Percentiles rank a stretch among this genome's conserved stretches.
phyloP scores from a whole-genome alignment of 208 protist genomes.

The Wallacemonas collosoma region DNA sequence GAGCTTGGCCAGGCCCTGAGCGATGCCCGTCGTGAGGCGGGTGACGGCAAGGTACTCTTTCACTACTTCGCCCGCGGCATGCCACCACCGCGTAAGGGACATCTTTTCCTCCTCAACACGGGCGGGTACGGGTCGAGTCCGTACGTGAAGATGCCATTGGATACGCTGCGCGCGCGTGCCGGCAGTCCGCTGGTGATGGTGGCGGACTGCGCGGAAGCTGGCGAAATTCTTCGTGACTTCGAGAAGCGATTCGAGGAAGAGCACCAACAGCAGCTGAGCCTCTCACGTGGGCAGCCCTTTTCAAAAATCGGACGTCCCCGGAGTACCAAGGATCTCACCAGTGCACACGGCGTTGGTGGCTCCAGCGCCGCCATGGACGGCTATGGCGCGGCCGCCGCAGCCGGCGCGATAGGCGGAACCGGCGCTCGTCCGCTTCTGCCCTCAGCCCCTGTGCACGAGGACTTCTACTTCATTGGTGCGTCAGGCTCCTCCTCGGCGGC shows the following conservation, averaged over 20 bases:
- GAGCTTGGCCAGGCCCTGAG: slow-evolving; percentile 62
- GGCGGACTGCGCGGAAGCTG: slow-evolving; percentile 80
- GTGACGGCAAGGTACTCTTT: slow-evolving; percentile 72
- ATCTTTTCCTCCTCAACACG: slow-evolving; percentile 50
- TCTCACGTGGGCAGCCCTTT: slow-evolving; percentile 50
- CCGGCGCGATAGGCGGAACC: slow-evolving; percentile 10
- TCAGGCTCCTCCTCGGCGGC: slow-evolving; percentile 26
- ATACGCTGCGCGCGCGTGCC: slow-evolving; percentile 55
- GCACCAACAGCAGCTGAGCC: slow-evolving; percentile 54
- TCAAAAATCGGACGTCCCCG: slow-evolving; percentile 23
- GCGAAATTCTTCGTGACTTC: slow-evolving; percentile 64
- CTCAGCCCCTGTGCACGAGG: slow-evolving; percentile 34
- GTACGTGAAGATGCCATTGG: slow-evolving; percentile 51
- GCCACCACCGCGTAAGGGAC: slow-evolving; percentile 49
- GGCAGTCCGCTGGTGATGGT: slow-evolving; percentile 84
- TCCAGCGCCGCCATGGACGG: slow-evolving; percentile 19
- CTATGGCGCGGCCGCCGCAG: slow-evolving; percentile 1
- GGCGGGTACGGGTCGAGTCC: slow-evolving; percentile 27
- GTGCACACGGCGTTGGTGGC: slow-evolving; percentile 15
- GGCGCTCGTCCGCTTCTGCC: not conserved
- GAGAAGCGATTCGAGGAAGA: slow-evolving; percentile 61
- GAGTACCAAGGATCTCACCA: slow-evolving; percentile 25
- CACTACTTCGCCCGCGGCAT: slow-evolving; percentile 83
- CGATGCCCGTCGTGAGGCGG: slow-evolving; percentile 67
- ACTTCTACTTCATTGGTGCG: slow-evolving; percentile 90